Conservation (phyloP, 2,329 filamentous ascomycete genomes). For the Exophiala phaeomuriformis region DNA sequence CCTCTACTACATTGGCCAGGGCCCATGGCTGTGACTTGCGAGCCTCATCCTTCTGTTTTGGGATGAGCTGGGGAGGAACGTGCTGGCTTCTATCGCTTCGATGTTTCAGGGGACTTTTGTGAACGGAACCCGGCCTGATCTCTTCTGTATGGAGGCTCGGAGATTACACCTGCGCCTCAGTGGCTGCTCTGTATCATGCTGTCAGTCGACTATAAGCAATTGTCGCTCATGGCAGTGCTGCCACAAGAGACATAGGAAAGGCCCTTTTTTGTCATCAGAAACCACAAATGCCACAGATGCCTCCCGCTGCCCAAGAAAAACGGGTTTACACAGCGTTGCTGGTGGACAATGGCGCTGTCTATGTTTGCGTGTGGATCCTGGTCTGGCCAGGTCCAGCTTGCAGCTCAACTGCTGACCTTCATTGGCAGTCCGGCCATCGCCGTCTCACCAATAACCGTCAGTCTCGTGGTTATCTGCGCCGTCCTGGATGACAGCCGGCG, state of each 20-base stretch:
- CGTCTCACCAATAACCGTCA: neutral
- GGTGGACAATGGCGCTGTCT: neutral
- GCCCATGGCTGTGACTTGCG: neutral
- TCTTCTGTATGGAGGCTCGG: neutral
- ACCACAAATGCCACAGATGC: neutral
- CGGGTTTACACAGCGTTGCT: neutral
- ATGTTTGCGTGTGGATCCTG: neutral
- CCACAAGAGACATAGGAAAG: neutral
- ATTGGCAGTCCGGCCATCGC: neutral
- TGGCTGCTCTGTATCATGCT: neutral
- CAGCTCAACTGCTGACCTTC: neutral
- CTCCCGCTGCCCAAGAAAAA: neutral
- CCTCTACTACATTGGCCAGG: neutral
- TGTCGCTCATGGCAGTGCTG: neutral
- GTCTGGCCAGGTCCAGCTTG: neutral
- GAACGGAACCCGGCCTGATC: neutral
- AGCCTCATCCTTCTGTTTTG: neutral
- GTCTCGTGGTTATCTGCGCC: neutral
- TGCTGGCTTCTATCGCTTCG: neutral
- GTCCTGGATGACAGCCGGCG: neutral
- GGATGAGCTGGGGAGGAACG: neutral
- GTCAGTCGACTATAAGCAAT: neutral
- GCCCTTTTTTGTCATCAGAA: neutral
- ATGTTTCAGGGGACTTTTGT: neutral
- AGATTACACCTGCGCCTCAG: neutral